phyloP scores from a whole-genome alignment of 1,284 basidiomycete genomes.

The Moesziomyces sp. region DNA sequence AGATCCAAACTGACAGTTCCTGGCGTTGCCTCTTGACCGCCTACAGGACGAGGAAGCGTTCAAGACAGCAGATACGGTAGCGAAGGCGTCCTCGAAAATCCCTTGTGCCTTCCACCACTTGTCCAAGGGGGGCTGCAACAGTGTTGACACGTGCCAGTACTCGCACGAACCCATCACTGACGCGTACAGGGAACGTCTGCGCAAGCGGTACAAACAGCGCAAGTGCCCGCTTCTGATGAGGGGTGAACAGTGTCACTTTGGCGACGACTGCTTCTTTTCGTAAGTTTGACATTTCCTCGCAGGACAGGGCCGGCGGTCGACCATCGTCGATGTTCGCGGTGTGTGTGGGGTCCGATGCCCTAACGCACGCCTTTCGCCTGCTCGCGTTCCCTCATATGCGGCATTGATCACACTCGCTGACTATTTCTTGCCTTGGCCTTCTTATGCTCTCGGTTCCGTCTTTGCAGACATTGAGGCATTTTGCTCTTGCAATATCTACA shows the following conservation, averaged over 20 bases:
- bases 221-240: conserved; percentile 18
- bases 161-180: conserved; percentile 28
- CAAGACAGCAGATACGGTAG: not conserved
- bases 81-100: not conserved
- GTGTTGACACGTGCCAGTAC: conserved; percentile 12
- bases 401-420: too few relatives aligned
- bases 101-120: conserved; percentile 43
- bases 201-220: conserved; percentile 10
- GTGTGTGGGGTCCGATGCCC: too few relatives aligned
- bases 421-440: too few relatives aligned
- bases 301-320: not conserved
- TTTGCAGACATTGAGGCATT: too few relatives aligned
- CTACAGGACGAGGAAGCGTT: conserved; percentile 8
- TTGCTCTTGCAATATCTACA: too few relatives aligned
- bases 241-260: conserved; percentile 21
- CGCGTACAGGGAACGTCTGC: conserved; percentile 7
- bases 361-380: too few relatives aligned
- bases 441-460: too few relatives aligned
- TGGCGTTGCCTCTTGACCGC: not conserved
- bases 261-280: conserved; percentile 39
- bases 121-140: not conserved
- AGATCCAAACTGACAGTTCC: not conserved
- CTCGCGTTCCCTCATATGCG: too few relatives aligned
- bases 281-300: conserved; percentile 10
- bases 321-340: too few relatives aligned